Base-by-base conservation (phyloP, 371 early-diverging fungal genomes). In the Rhizopus stolonifer region DNA sequence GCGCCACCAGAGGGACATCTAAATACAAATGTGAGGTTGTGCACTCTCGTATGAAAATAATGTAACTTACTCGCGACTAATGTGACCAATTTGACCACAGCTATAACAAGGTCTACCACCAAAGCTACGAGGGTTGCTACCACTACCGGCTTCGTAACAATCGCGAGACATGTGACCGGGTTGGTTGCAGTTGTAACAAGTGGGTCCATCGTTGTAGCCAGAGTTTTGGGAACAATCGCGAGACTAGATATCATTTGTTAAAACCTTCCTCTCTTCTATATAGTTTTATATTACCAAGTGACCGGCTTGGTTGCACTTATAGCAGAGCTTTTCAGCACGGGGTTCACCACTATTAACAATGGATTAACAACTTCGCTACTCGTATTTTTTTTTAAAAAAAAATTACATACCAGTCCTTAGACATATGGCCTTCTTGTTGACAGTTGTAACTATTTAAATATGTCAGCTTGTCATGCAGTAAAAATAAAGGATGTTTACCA, bases 81-180 rank as follows among this genome's bases (percentile, higher is more conserved):
- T 50, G 45, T 76, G 74, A 32, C 82, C 82, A 55, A 49, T 26
- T 52, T 79, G 75, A 61, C 83, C 81, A 70, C 81, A 82, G 70
- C 64, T 74, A 67, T 79, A 82, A 68, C 82, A 80, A 49, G 65
- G 46, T 52, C 56, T 65, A 61, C 62, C 61, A 53, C 60, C 45
- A 19, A 43, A 47, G 39, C 36, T 17, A 52, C 65, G 38, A 19
- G 24, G 40, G 33, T 43, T 45, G 46, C 23, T 48, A 21, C 48
- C 48, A 26, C 56, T 54, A 58, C 46, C 39, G 56, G 68, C 72
- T 64, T 77, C 72, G 40, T 73, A 68, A 62, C 82, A 82, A 69
- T 81, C 71, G 51, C 85, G 82, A 42, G 81, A 80, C 56, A 80
- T 77, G 68, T 85, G 85, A 36, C 82, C 82, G 50, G 71, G 13